Evolutionary conservation across 805 yeast genomes (phyloP).

Genomic region (Saccharomyces mikatae): DNA sequence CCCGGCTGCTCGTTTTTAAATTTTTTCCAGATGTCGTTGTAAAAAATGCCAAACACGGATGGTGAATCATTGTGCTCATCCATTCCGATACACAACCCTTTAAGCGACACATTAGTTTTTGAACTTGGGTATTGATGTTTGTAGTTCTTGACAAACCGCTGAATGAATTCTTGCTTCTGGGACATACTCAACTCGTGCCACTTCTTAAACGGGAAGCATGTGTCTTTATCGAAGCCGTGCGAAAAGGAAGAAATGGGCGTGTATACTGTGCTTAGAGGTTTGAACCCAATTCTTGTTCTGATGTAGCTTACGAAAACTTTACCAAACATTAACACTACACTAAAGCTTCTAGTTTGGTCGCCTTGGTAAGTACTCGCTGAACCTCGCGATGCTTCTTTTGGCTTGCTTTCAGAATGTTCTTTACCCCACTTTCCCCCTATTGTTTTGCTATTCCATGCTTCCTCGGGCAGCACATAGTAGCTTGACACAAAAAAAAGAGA

Average conservation of each 20-base stretch:
- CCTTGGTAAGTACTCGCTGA: neutral
- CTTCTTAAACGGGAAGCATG: slow-evolving; percentile 10
- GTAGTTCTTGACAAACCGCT: slow-evolving; percentile 21
- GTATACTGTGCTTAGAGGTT: neutral
- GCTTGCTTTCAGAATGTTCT: neutral
- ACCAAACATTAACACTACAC: neutral
- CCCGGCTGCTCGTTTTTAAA: slow-evolving; percentile 2
- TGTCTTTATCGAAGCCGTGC: neutral
- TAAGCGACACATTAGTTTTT: slow-evolving; percentile 24
- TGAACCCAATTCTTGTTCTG: neutral
- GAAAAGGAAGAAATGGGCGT: neutral
- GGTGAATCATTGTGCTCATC: slow-evolving; percentile 24
- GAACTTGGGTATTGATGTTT: slow-evolving; percentile 25
- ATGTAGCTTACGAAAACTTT: neutral
- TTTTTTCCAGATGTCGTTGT: slow-evolving; percentile 23
- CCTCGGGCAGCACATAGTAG: neutral
- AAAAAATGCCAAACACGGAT: slow-evolving; percentile 27
- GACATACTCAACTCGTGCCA: slow-evolving; percentile 20
- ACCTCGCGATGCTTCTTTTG: neutral
- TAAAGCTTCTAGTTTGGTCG: neutral
- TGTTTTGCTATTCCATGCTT: neutral
- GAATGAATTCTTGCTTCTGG: slow-evolving; percentile 23
- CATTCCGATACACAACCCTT: slow-evolving; percentile 18
- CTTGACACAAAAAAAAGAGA: neutral
- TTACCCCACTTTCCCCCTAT: neutral